phyloP scores from a whole-genome alignment of 345 rosid genomes.

The Melaleuca alternifolia region DNA sequence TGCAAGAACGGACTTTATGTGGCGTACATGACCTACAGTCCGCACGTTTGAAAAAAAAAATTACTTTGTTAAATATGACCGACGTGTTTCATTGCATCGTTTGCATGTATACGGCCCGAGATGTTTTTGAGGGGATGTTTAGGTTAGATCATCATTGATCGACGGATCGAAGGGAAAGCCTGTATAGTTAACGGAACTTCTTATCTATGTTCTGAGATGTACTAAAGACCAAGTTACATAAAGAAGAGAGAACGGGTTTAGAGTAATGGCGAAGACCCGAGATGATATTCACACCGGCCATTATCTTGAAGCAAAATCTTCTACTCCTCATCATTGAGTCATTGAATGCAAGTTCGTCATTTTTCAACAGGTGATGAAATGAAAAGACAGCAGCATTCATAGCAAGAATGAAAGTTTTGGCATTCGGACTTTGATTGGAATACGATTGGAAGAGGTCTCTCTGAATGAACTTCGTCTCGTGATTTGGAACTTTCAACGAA shows the following conservation, averaged over 20 bases:
- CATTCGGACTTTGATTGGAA: background rate
- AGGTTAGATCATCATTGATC: background rate
- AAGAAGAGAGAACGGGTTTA: background rate
- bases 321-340: background rate
- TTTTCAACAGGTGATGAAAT: conserved; percentile 1
- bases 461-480: background rate
- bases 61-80: background rate
- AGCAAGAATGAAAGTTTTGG: background rate
- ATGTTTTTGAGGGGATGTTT: background rate
- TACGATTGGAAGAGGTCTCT: background rate
- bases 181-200: background rate
- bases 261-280: background rate
- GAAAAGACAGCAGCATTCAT: conserved; percentile 1
- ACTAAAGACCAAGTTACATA: background rate
- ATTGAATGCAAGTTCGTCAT: background rate
- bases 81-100: background rate
- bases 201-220: background rate
- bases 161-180: background rate
- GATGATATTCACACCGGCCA: background rate
- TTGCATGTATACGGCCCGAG: background rate
- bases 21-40: background rate
- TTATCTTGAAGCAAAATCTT: background rate
- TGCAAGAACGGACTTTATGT: background rate
- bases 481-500: background rate
- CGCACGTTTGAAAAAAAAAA: background rate